Conservation (phyloP, 441 rosid species). For the Pelargonium exstipulatum region DNA sequence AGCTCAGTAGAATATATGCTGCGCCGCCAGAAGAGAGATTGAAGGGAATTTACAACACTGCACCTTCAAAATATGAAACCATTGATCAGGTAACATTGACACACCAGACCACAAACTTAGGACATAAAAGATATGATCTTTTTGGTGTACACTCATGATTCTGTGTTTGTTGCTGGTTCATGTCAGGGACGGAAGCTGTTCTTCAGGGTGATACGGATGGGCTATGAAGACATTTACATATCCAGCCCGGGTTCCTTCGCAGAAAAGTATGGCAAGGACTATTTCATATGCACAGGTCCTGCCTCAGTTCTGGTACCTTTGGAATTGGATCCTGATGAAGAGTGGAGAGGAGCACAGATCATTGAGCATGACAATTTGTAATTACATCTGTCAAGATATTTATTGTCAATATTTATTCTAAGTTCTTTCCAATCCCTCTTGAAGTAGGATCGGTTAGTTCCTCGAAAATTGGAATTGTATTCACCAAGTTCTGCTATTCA, state of each 20-base stretch:
- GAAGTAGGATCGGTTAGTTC: no score
- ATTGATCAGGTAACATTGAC: constrained; percentile 65
- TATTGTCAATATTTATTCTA: neutral
- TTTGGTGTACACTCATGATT: neutral
- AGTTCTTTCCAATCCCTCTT: neutral
- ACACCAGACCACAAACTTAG: no score
- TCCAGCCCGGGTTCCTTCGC: constrained; percentile 62
- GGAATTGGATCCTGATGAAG: constrained; percentile 51
- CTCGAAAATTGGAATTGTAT: neutral
- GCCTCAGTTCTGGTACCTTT: constrained; percentile 68
- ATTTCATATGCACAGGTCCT: constrained; percentile 80
- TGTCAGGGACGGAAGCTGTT: constrained; percentile 71
- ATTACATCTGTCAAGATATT: constrained; percentile 19
- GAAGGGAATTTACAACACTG: constrained; percentile 60
- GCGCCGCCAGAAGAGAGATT: constrained; percentile 73
- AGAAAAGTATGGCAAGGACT: constrained; percentile 59
- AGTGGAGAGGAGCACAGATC: constrained; percentile 84
- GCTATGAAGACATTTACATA: constrained; percentile 69
- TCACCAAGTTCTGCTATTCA: neutral
- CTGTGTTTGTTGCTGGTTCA: neutral
- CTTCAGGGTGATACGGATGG: constrained; percentile 73
- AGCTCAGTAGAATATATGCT: constrained; percentile 72
- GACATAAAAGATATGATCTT: no score
- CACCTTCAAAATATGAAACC: constrained; percentile 87
- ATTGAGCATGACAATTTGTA: constrained; percentile 90